phyloP scores from a whole-genome alignment of 768 basidiomycete genomes.

The Pilatotrama ljubarskyi region DNA sequence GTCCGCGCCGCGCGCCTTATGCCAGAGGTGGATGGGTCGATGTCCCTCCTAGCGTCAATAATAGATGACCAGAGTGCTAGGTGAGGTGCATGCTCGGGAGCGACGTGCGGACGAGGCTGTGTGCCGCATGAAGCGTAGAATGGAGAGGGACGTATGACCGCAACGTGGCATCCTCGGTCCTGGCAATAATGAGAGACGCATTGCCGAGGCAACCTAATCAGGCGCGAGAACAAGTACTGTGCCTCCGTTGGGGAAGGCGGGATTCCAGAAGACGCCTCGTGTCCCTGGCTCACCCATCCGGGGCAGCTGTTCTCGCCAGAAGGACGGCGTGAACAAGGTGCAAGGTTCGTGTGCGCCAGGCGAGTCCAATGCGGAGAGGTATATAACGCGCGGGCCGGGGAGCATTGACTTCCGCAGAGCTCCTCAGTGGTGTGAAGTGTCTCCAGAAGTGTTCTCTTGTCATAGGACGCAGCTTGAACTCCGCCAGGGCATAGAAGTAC shows the following conservation, averaged over 20 bases:
- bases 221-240: slow-evolving; percentile 3
- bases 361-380: neutral
- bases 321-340: slow-evolving; percentile 4
- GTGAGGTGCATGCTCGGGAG: neutral
- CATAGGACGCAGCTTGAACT: neutral
- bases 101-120: slow-evolving; percentile 4
- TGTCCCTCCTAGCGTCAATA: neutral
- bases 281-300: neutral
- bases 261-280: neutral
- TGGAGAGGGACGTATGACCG: neutral
- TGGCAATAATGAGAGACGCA: neutral
- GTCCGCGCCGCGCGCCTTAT: no score
- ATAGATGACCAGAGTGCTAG: neutral
- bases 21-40: neutral
- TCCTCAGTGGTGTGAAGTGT: neutral
- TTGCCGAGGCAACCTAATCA: neutral
- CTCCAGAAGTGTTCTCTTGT: neutral
- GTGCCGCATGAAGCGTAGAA: neutral
- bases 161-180: neutral
- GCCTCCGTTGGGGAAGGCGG: neutral
- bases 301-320: slow-evolving; percentile 7
- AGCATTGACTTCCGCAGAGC: neutral
- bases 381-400: neutral
- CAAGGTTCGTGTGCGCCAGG: neutral
- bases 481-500: neutral